Percentiles rank a stretch among this genome's conserved stretches.
Conservation (phyloP, 2,329 filamentous ascomycete species). For the Nigrospora oryzae region DNA sequence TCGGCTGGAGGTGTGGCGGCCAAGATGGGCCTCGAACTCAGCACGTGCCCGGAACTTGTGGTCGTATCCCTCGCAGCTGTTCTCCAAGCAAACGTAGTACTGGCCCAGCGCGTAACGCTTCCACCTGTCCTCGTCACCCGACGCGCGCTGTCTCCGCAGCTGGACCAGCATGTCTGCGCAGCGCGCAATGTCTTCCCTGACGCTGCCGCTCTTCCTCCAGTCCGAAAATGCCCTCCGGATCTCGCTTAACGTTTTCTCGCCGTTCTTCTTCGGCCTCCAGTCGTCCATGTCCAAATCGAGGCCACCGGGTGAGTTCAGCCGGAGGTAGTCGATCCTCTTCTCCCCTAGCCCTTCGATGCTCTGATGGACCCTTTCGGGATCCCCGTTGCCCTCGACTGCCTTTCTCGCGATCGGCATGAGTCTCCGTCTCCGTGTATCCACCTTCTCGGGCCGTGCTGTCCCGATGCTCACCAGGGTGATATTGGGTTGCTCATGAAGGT, state of each 20-base stretch:
- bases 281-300: constrained; percentile 2
- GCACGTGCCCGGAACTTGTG: constrained; percentile 1
- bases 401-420: neutral
- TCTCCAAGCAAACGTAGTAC: constrained; percentile 4
- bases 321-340: constrained; percentile 1
- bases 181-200: neutral
- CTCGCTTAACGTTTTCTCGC: neutral
- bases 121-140: constrained; percentile 1
- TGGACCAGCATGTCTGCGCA: neutral
- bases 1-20: neutral
- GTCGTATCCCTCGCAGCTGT: constrained; percentile 3
- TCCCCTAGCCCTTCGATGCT: neutral
- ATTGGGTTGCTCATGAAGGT: neutral
- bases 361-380: neutral
- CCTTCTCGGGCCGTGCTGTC: constrained; percentile 3
- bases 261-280: constrained; percentile 1
- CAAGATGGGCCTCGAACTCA: constrained; percentile 4
- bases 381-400: neutral
- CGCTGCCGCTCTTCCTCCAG: neutral
- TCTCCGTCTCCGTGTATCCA: neutral
- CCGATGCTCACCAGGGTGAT: constrained; percentile 6
- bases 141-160: neutral
- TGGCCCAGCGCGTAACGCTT: constrained; percentile 5
- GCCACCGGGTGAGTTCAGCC: constrained; percentile 2
- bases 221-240: neutral